Percentiles rank a stretch among this genome's conserved stretches.
Conservation (phyloP, 208 protist genomes). For the Acanthamoeba sp. region DNA sequence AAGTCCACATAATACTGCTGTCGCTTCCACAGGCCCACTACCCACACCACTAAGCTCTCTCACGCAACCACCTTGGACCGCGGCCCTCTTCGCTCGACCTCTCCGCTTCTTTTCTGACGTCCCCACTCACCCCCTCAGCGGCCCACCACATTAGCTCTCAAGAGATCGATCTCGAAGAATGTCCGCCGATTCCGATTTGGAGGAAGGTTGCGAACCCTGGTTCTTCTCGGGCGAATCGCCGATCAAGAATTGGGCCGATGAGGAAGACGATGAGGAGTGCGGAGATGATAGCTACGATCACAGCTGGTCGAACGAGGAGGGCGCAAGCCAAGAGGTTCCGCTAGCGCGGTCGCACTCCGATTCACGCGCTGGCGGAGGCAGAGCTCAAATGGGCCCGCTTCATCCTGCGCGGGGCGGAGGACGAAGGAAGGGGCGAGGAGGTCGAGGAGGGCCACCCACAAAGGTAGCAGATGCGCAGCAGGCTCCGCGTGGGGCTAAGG, state of each 20-base stretch:
- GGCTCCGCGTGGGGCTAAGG: too few relatives aligned
- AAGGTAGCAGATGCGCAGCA: neutral
- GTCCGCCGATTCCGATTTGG: neutral
- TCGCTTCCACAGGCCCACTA: too few relatives aligned
- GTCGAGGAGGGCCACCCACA: too few relatives aligned
- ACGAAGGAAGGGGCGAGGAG: neutral
- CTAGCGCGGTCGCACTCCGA: neutral
- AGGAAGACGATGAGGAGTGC: neutral
- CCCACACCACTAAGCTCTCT: too few relatives aligned
- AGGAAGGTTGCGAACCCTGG: neutral
- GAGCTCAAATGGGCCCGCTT: neutral
- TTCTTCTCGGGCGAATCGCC: slow-evolving; percentile 18
- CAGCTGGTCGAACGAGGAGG: neutral
- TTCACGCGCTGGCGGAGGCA: neutral
- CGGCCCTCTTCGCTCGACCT: too few relatives aligned
- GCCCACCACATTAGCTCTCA: too few relatives aligned
- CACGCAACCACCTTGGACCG: too few relatives aligned
- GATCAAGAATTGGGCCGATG: slow-evolving; percentile 28
- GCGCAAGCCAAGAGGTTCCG: too few relatives aligned
- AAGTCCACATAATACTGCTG: too few relatives aligned
- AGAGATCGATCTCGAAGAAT: too few relatives aligned
- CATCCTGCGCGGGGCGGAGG: neutral
- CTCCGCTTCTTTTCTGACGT: too few relatives aligned
- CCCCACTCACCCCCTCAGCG: too few relatives aligned
- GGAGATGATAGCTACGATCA: neutral